Conservation (phyloP, 148 eudicot genomes). For the Fallopia convolvulus region DNA sequence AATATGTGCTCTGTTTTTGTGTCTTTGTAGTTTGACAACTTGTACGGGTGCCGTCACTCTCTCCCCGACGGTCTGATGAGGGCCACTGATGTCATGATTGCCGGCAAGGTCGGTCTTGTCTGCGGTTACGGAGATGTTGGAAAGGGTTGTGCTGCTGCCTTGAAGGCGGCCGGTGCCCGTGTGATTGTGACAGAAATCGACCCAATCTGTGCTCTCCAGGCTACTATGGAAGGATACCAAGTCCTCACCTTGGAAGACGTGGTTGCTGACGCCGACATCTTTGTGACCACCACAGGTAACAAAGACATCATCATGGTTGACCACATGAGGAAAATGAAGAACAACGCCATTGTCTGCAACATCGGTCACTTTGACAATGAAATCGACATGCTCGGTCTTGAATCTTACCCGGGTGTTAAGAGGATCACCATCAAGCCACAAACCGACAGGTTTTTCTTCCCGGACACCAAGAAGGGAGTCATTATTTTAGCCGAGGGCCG, state of each 20-base stretch:
- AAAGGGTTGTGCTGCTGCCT: slow-evolving; percentile 90
- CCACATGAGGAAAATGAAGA: slow-evolving; percentile 97
- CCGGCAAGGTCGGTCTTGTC: slow-evolving; percentile 89
- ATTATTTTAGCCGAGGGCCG: slow-evolving; percentile 91
- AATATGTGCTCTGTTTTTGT: background rate
- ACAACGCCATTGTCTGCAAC: slow-evolving; percentile 99
- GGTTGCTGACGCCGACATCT: slow-evolving; percentile 73
- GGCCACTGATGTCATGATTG: slow-evolving; percentile 98
- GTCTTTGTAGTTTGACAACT: slow-evolving; percentile 78
- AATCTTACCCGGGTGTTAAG: slow-evolving; percentile 82
- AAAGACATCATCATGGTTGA: slow-evolving; percentile 97
- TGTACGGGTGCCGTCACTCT: slow-evolving; percentile 98
- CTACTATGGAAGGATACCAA: slow-evolving; percentile 85
- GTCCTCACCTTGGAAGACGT: slow-evolving; percentile 72
- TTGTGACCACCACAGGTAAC: slow-evolving; percentile 96
- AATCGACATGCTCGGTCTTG: slow-evolving; percentile 85
- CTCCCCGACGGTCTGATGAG: slow-evolving; percentile 98
- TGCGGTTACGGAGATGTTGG: slow-evolving; percentile 98
- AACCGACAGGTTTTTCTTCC: slow-evolving; percentile 86
- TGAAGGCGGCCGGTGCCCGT: slow-evolving; percentile 90
- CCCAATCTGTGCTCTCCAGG: slow-evolving; percentile 94
- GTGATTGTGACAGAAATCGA: slow-evolving; percentile 91
- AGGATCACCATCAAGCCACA: slow-evolving; percentile 95
- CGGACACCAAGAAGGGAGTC: slow-evolving; percentile 67
- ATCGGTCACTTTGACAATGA: slow-evolving; percentile 98